A percentile compares a stretch with the other conserved stretches of the same genome.
phyloP scores from a whole-genome alignment of 129 eudicot species.

The carrot (Daucus carota) region DNA sequence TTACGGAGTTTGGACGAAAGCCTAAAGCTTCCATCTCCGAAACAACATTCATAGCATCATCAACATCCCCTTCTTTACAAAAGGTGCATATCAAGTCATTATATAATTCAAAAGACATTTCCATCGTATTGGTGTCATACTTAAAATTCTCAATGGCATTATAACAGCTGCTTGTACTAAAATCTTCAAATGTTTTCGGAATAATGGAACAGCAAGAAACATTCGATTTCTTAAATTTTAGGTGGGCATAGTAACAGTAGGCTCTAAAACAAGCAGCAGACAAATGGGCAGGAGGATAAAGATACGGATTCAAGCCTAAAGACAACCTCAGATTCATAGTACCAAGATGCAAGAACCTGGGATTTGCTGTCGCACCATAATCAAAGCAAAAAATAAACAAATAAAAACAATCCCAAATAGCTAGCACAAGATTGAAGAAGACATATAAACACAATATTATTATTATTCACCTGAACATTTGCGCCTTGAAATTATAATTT shows the following conservation, averaged over 20 bases:
- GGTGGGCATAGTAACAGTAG: too few relatives aligned
- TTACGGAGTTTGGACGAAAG: slow-evolving; percentile 27
- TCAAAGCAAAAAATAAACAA: too few relatives aligned
- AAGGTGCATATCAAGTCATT: slow-evolving; percentile 37
- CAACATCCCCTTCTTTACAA: slow-evolving; percentile 45
- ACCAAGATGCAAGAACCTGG: not conserved
- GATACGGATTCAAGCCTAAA: not conserved
- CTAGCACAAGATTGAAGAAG: too few relatives aligned
- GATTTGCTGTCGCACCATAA: too few relatives aligned
- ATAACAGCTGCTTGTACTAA: slow-evolving; percentile 3
- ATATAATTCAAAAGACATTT: slow-evolving; percentile 44
- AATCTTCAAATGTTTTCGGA: not conserved
- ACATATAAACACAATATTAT: too few relatives aligned
- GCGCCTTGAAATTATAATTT: too few relatives aligned
- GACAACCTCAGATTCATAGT: not conserved
- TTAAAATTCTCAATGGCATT: slow-evolving; percentile 4
- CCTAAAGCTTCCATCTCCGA: slow-evolving; percentile 71
- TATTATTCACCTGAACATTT: too few relatives aligned
- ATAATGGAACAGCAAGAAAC: not conserved
- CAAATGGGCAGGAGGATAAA: not conserved
- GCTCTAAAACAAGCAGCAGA: not conserved
- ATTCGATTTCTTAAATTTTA: slow-evolving; percentile 9
- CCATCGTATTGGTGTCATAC: slow-evolving; percentile 2
- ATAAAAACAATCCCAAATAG: too few relatives aligned
- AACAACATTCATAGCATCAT: slow-evolving; percentile 52